A percentile compares a stretch with the other conserved stretches of the same genome.
phyloP scores from a whole-genome alignment of 2,329 filamentous ascomycete genomes.

The Rutstroemia sp. region DNA sequence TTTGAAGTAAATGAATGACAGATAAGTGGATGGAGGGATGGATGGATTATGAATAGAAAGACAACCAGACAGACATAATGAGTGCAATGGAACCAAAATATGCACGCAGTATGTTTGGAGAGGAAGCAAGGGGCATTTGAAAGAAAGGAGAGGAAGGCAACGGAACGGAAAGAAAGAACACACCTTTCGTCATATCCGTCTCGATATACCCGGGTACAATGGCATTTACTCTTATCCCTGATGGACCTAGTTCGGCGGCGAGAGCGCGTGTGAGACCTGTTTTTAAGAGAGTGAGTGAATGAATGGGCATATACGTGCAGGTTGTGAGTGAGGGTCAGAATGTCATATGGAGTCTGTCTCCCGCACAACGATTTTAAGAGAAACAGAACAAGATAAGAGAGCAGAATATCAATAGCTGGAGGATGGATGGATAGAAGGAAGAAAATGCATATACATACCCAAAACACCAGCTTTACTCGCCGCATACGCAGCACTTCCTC shows the following conservation, averaged over 20 bases:
- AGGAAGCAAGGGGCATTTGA: too few relatives aligned
- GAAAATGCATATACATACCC: slow-evolving; percentile 37
- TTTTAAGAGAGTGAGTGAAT: neutral
- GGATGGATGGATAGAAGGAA: neutral
- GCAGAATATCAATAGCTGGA: too few relatives aligned
- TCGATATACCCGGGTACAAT: slow-evolving; percentile 78
- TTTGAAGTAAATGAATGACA: neutral
- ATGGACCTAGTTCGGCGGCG: slow-evolving; percentile 52
- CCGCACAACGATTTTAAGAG: too few relatives aligned
- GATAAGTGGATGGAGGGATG: neutral
- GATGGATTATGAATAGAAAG: neutral
- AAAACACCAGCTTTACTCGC: slow-evolving; percentile 76
- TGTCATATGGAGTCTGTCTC: too few relatives aligned
- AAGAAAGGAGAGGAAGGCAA: neutral
- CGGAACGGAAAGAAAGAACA: neutral
- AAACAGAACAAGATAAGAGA: neutral
- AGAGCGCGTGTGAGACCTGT: slow-evolving; percentile 62
- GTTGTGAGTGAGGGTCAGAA: too few relatives aligned
- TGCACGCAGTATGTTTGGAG: neutral
- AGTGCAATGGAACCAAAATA: too few relatives aligned
- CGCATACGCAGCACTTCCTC: slow-evolving; percentile 66
- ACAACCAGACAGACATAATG: too few relatives aligned
- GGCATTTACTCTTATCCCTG: slow-evolving; percentile 67
- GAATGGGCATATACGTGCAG: neutral
- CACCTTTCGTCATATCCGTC: slow-evolving; percentile 72